Base-by-base conservation (phyloP, 148 eudicot genomes). In the Camellia japonica region DNA sequence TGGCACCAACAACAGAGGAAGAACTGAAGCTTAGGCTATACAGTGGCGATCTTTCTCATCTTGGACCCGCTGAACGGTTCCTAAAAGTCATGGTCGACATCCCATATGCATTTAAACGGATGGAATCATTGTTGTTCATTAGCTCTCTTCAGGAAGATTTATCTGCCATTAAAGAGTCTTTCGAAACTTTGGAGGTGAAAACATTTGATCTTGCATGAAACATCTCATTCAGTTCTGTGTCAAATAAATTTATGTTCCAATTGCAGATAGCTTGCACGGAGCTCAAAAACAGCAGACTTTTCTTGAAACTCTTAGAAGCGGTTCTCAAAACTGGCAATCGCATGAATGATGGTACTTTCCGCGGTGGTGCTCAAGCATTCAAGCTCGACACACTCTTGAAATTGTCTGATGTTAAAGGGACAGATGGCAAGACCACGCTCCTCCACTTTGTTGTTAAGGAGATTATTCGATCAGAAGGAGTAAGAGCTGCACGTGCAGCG, bases 261-360 rank as follows among this genome's bases (percentile, higher is more conserved):
- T 59, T 42, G 30, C 14, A 95, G 98, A 91, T 88, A 52, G 98
- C 98, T 69, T 88, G 92, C 83, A 86, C 77, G 20, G 93, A 89
- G 77, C 87, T 95, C 42, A 90, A 80, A 69, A 88, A 88, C 60
- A 90, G 94, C 82, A 89, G 98, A 80, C 73, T 95, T 30, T 95
- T 95, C 76, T 82, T 95, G 12, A 95, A 95, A 78, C 93, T 95
- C 67, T 86, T 95, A 78, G 98, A 95, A 78, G 98, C 97, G 1
- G 98, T 95, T 81, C 82, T 95, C 2, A 95, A 95, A 87, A 91
- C 97, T 7, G 98, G 98, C 9, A 95, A 95, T 70, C 94, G 98
- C 55, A 95, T 95, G 98, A 95, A 95, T 14, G 92, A 89, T 76
- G 98, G 98, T 41, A 95, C 98, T 16, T 95, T 83, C 72, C 98